Percentiles rank a stretch among this genome's conserved stretches.
These are phyloP conservation scores for Alternaria sp. DNA, from an alignment of 2,329 filamentous ascomycete genomes.

Conservation along the genomic window DNA sequence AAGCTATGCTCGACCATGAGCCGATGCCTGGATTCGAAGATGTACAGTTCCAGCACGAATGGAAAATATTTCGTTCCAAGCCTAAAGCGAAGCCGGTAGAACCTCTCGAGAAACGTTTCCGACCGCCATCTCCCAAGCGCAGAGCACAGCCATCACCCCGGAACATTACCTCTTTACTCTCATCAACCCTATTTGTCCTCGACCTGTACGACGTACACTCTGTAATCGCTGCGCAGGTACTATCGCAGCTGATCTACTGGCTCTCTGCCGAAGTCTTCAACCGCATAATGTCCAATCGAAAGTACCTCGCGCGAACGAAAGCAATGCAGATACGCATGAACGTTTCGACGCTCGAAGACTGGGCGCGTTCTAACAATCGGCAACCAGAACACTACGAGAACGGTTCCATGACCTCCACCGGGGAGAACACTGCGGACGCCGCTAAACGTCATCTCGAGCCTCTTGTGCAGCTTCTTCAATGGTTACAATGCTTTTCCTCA, in stretches of 20 bases:
- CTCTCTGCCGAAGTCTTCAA: slow-evolving; percentile 96
- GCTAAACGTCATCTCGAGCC: slow-evolving; percentile 86
- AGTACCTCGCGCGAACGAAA: slow-evolving; percentile 94
- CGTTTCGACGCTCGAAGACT: slow-evolving; percentile 92
- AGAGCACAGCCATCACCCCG: slow-evolving; percentile 90
- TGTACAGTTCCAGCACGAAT: slow-evolving; percentile 96
- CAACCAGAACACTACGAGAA: slow-evolving; percentile 96
- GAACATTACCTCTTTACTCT: slow-evolving; percentile 94
- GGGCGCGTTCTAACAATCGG: slow-evolving; percentile 92
- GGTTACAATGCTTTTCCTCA: slow-evolving; percentile 97
- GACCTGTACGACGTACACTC: slow-evolving; percentile 99
- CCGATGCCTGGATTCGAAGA: slow-evolving; percentile 98
- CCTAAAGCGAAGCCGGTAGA: slow-evolving; percentile 85
- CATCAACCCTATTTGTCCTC: slow-evolving; percentile 94
- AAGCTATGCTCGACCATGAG: slow-evolving; percentile 95
- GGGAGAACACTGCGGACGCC: slow-evolving; percentile 86
- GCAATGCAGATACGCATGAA: slow-evolving; percentile 99
- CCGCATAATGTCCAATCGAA: slow-evolving; percentile 93
- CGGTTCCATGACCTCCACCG: slow-evolving; percentile 83
- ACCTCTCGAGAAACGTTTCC: slow-evolving; percentile 86
- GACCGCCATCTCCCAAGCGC: slow-evolving; percentile 92
- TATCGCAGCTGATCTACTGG: slow-evolving; percentile 96
- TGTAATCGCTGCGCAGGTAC: slow-evolving; percentile 89
- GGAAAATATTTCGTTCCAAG: slow-evolving; percentile 96
- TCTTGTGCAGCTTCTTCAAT: slow-evolving; percentile 92